Conservation (phyloP, 2,329 filamentous ascomycete species). For the Geosmithia putterillii region DNA sequence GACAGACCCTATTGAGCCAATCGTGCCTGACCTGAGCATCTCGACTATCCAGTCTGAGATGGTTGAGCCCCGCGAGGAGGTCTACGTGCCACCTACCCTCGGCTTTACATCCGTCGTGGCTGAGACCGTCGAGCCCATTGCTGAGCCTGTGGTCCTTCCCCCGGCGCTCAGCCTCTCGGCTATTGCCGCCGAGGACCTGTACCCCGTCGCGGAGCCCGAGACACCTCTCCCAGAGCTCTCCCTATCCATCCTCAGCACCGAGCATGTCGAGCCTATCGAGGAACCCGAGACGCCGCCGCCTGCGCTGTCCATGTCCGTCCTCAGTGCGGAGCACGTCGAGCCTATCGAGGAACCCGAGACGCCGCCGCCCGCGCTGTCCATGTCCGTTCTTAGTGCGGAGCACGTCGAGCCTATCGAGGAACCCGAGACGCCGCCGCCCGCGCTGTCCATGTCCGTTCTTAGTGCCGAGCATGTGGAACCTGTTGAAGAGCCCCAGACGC, state of each 20-base stretch:
- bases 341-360: conserved; percentile 15
- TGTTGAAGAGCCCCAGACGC: conserved; percentile 12
- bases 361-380: conserved; percentile 15
- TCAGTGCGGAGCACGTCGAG: conserved; percentile 12
- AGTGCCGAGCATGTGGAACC: conserved; percentile 19
- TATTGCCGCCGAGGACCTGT: conserved; percentile 23
- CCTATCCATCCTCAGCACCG: conserved; percentile 8
- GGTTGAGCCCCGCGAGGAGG: conserved; percentile 29
- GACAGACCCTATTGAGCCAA: conserved; percentile 40
- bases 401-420: conserved; percentile 13
- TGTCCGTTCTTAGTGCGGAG: conserved; percentile 10
- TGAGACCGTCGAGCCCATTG: conserved; percentile 25
- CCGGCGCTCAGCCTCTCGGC: conserved; percentile 17
- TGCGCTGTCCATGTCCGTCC: conserved; percentile 7
- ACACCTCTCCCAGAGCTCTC: conserved; percentile 5
- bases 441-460: conserved; percentile 24
- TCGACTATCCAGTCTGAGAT: conserved; percentile 31
- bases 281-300: conserved; percentile 17
- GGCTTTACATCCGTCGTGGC: conserved; percentile 19
- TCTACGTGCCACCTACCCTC: conserved; percentile 17
- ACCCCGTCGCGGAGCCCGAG: conserved; percentile 25
- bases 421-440: conserved; percentile 16
- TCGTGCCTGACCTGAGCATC: conserved; percentile 22
- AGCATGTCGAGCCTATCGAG: conserved; percentile 13
- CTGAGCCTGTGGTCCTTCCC: conserved; percentile 19